Percentiles rank a stretch among this genome's conserved stretches.
These are phyloP conservation scores for Lichtheimia corymbifera DNA, from an alignment of 371 early-diverging fungal species.

Conservation along the genomic window DNA sequence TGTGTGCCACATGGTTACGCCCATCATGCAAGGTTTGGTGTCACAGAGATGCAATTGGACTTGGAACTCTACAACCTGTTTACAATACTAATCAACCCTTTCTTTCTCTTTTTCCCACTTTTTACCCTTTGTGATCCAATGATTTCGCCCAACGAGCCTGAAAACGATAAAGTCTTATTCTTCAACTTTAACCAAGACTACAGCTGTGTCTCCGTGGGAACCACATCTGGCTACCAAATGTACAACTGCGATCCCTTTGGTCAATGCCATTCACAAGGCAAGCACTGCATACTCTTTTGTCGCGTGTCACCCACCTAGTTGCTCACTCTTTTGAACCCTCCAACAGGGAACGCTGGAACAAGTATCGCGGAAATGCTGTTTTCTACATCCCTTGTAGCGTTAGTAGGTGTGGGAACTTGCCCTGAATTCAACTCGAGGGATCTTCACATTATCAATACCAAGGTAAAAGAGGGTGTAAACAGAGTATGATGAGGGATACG, in stretches of 20 bases:
- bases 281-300: neutral
- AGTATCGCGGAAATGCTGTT: slow-evolving; percentile 97
- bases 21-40: no score
- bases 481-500: neutral
- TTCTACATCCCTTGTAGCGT: slow-evolving; percentile 90
- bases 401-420: slow-evolving; percentile 92
- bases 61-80: no score
- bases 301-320: no score
- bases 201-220: slow-evolving; percentile 88
- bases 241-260: slow-evolving; percentile 96
- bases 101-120: neutral
- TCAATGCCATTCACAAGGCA: slow-evolving; percentile 83
- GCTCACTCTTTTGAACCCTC: no score
- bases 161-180: slow-evolving; percentile 68
- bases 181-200: slow-evolving; percentile 95
- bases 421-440: slow-evolving; percentile 88
- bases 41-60: no score
- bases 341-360: slow-evolving; percentile 78
- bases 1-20: neutral
- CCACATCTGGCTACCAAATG: slow-evolving; percentile 83
- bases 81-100: no score
- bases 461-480: slow-evolving; percentile 67
- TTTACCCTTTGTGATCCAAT: slow-evolving; percentile 84
- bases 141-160: slow-evolving; percentile 61
- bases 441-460: slow-evolving; percentile 94